phyloP scores from a whole-genome alignment of 163 green algal species.

The Scenedesmus sp. region DNA sequence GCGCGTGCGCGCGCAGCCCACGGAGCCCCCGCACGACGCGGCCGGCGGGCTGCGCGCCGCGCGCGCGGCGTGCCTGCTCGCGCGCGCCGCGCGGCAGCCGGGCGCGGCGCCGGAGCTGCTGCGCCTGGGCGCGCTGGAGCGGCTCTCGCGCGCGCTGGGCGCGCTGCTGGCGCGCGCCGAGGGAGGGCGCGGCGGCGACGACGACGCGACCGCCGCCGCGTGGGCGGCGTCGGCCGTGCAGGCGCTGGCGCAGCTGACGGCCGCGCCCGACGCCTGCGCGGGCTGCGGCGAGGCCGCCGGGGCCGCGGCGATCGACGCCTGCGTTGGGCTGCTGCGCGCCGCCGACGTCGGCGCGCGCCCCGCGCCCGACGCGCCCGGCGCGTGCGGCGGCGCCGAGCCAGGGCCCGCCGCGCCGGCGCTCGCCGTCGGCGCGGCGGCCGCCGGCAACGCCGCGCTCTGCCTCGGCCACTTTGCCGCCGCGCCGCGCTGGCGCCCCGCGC shows the following conservation, averaged over 20 bases:
- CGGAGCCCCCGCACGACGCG: neutral
- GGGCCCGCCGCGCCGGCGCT: no score
- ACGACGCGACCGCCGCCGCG: neutral
- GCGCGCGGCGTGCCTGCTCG: conserved; percentile 10
- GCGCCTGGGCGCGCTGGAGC: neutral
- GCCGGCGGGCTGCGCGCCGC: neutral
- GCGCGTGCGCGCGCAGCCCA: neutral
- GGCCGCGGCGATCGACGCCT: neutral
- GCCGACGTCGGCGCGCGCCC: neutral
- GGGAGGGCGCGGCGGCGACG: no score
- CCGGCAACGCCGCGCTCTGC: conserved; percentile 67
- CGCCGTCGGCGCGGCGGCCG: conserved; percentile 37
- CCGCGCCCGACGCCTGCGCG: neutral
- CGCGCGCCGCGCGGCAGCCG: conserved; percentile 14
- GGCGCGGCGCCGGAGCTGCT: neutral
- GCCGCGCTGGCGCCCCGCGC: conserved; percentile 8
- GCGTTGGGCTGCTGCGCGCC: neutral
- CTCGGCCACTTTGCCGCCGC: conserved; percentile 54
- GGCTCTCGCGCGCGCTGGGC: neutral
- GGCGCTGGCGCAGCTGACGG: conserved; percentile 22
- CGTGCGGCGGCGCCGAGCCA: no score
- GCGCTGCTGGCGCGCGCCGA: no score
- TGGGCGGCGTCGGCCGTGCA: conserved; percentile 9
- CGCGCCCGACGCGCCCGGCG: no score
- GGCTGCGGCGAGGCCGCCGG: conserved; percentile 10